Evolutionary conservation across 108 stramenopile species (phyloP), one percentile per base, ranked within the genome.

Genomic region (Fragilariopsis cylindrus): DNA sequence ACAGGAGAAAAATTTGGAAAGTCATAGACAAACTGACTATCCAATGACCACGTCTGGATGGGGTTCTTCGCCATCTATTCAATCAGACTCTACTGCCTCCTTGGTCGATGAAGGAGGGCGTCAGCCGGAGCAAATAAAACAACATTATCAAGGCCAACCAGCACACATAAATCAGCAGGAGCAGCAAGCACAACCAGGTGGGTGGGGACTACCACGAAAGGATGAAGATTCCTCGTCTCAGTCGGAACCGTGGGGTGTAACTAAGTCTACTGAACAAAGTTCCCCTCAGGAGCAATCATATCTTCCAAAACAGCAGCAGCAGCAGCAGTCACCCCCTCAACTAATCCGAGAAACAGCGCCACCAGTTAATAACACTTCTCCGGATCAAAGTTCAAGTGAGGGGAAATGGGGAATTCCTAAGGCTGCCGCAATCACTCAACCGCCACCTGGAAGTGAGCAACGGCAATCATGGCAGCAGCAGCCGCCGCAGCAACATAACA

Each of bases 171-270:
- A 64, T 5, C 63, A 48, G 71, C 30, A 62, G 1, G 65, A 78
- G 54, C 64, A 45, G 42, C 63, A 47, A 42, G 42, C 39, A 49
- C 21, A 21, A 46, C 45, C 62, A 12, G 46, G 63, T 11, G 72
- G 72, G 40, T 77, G 76, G 76, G 76, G 76, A 21, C 21, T 76
- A 58, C 75, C 71, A 44, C 57, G 42, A 48, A 60, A 48, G 46
- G 16, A 49, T 11, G 74, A 66, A 41, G 65, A 70, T 18, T 54
- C 15, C 4, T 9, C 52, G 16, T 40, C 69, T 4, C 6, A 40
- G 16, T 50, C 65, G 13, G 54, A 64, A 67, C 39, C 41, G 16
- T 41, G 52, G 48, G 63, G 47, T 46, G 65, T 70, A 50, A n/a
- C 52, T 15, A 70, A 70, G 47, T 48, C 69, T 7, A 58, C 76